Conservation (phyloP, 208 protist genomes). For the Naegleria lovaniensis region DNA sequence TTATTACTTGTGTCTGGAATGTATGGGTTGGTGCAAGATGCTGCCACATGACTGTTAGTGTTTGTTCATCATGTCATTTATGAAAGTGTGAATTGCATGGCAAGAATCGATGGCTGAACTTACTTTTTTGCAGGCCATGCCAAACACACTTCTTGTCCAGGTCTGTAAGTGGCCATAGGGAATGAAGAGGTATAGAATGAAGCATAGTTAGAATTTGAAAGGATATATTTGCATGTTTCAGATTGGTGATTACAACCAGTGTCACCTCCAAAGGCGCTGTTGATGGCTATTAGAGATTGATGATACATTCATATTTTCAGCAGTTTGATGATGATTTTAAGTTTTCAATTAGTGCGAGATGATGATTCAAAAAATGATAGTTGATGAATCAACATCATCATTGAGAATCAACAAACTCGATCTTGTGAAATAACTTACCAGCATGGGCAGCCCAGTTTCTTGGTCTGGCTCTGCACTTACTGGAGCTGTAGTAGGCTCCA, state of each 20-base stretch:
- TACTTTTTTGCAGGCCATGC: constrained; percentile 7
- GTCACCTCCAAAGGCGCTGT: not conserved
- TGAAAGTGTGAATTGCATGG: no score
- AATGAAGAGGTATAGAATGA: not conserved
- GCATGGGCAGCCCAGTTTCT: not conserved
- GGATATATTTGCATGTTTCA: not conserved
- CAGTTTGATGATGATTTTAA: no score
- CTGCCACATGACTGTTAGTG: constrained; percentile 5
- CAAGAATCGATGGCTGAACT: no score
- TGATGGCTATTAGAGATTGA: not conserved
- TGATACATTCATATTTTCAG: no score
- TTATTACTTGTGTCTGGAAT: constrained; percentile 3
- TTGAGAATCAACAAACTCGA: no score
- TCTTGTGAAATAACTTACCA: not conserved
- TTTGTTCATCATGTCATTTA: no score
- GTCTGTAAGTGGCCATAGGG: not conserved
- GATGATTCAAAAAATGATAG: no score
- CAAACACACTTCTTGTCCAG: not conserved
- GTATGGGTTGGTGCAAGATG: not conserved
- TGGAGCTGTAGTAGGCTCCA: not conserved
- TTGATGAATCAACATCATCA: not conserved
- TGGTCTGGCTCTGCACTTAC: not conserved
- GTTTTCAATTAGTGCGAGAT: not conserved
- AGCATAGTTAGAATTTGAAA: not conserved
- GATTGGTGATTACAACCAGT: not conserved